Base-by-base conservation (phyloP, 2,329 filamentous ascomycete species). In the Tothia fuscella region DNA sequence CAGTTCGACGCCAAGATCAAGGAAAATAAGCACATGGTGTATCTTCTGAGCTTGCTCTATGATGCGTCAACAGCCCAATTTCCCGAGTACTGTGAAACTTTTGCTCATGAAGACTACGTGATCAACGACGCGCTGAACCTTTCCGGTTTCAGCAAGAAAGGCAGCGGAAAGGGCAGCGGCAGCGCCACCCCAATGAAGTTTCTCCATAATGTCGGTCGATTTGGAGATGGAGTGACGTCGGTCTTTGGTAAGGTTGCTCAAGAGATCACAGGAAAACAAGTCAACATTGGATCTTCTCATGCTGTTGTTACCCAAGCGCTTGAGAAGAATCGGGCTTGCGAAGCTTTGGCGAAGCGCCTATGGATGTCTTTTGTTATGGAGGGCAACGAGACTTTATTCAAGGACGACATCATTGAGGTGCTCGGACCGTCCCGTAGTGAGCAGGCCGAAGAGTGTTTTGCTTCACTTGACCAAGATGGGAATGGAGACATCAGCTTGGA, bases 301-400 rank as follows among this genome's bases (percentile, higher is more conserved):
- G 91, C 86, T 0, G 77, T 96, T 37, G 86, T 96, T 4, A 70
- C 93, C 10, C 78, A 93, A 56, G 91, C 89, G 6, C 70, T 96
- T 24, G 88, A 95, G 61, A 89, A 86, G 64, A 78, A 75, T 32
- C 71, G 73, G 46, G 83, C 86, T 5, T 85, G 87, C 0, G 88
- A 96, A 58, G 91, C 91, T n/a, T 67, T 96, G 44, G 88, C 85
- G n/a, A 81, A 78, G 50, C 82, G 91, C 54, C 80, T 96, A 48
- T 96, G 91, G 91, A 93, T 95, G 85, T 95, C 88, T 1, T 93
- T 95, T 56, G 91, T 94, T 2, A 77, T 91, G 3, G 89, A 96
- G 61, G 87, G 86, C 51, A 79, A 79, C 45, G 85, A 95, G 30
- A 68, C 80, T 1, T 69, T 98, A 6, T 84, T 74, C 50, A 62